Conservation (phyloP, 495 filamentous ascomycete genomes). For the Saxophila tyrrhenica region DNA sequence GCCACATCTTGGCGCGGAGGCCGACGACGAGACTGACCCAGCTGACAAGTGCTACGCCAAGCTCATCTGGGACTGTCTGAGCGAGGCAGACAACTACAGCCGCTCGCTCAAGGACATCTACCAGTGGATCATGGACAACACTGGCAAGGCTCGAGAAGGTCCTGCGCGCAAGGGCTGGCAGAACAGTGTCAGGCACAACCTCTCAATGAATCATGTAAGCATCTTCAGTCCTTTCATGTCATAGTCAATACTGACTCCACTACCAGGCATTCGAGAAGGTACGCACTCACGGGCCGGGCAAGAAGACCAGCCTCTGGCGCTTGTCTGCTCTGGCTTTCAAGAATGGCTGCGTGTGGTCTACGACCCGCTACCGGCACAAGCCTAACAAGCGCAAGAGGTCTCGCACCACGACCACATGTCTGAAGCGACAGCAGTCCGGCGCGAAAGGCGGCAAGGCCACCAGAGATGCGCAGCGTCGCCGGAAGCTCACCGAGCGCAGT, state of each 20-base stretch:
- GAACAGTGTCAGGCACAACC: constrained; percentile 92
- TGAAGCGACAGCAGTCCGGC: constrained; percentile 43
- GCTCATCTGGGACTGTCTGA: constrained; percentile 68
- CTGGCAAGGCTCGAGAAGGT: constrained; percentile 53
- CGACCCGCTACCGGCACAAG: constrained; percentile 56
- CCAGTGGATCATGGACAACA: constrained; percentile 76
- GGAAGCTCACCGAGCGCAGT: too few species aligned
- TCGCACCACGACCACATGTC: constrained; percentile 37
- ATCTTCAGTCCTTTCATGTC: constrained; percentile 6
- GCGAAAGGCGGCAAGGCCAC: constrained; percentile 46
- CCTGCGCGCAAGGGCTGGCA: constrained; percentile 62
- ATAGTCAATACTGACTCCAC: constrained; percentile 17
- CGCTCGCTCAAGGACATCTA: constrained; percentile 84
- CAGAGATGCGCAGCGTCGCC: constrained; percentile 22
- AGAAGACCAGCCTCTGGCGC: constrained; percentile 55
- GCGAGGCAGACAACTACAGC: constrained; percentile 47
- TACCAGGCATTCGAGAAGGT: constrained; percentile 57
- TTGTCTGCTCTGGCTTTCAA: constrained; percentile 50
- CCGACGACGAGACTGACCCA: constrained; percentile 26
- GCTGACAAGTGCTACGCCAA: constrained; percentile 65
- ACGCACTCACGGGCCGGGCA: constrained; percentile 40
- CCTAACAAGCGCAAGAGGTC: constrained; percentile 30
- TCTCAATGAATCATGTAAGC: constrained; percentile 92
- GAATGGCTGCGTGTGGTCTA: constrained; percentile 54
- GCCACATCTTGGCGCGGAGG: too few species aligned